phyloP scores from a whole-genome alignment of 352 stramenopile genomes.

The Peronospora belbahrii region DNA sequence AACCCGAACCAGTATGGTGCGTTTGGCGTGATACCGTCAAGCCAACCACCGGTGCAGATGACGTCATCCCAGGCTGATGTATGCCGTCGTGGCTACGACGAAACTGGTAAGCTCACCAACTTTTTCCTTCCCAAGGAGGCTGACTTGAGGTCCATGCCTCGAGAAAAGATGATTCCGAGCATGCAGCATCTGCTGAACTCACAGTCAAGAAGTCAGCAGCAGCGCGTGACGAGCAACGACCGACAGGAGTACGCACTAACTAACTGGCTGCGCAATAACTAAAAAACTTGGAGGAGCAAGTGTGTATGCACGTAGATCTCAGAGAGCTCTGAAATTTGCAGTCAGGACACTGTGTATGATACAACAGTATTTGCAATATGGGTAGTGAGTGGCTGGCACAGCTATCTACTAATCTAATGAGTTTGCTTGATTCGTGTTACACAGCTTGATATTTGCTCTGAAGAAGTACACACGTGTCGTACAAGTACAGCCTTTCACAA shows the following conservation, averaged over 20 bases:
- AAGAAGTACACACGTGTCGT: too few relatives aligned
- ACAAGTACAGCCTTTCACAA: neutral
- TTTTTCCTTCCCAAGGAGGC: slow-evolving; percentile 59
- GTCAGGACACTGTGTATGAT: slow-evolving; percentile 20
- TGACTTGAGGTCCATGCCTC: slow-evolving; percentile 11
- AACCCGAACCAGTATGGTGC: slow-evolving; percentile 66
- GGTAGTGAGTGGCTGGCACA: neutral
- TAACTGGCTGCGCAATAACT: slow-evolving; percentile 57
- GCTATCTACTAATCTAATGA: neutral
- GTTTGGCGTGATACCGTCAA: slow-evolving; percentile 46
- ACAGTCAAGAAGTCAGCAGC: slow-evolving; percentile 25
- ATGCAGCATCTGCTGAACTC: slow-evolving; percentile 45
- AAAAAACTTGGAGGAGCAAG: neutral
- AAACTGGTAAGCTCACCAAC: slow-evolving; percentile 71
- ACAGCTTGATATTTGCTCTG: neutral
- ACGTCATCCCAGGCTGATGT: slow-evolving; percentile 22
- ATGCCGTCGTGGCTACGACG: slow-evolving; percentile 60
- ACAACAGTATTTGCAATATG: slow-evolving; percentile 26
- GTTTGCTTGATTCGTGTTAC: slow-evolving; percentile 4
- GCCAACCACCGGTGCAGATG: slow-evolving; percentile 34
- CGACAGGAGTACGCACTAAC: slow-evolving; percentile 55
- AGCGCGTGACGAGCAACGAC: slow-evolving; percentile 22
- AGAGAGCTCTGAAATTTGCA: slow-evolving; percentile 4
- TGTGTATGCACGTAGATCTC: neutral
- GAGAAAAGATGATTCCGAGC: slow-evolving; percentile 39